Evolutionary conservation across 148 eudicot genomes (phyloP).

Genomic region (Agrostemma githago): DNA sequence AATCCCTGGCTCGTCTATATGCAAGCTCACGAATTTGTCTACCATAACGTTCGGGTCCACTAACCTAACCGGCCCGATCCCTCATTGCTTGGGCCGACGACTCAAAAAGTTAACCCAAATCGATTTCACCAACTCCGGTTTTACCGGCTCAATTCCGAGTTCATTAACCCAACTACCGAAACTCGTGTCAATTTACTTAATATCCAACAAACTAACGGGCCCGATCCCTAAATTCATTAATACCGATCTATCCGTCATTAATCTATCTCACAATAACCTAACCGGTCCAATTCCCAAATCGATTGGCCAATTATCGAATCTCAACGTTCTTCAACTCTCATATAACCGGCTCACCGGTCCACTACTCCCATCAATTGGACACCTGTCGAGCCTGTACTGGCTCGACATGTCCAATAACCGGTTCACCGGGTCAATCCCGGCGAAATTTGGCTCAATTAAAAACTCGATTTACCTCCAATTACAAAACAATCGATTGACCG

Average conservation of each 20-base stretch:
- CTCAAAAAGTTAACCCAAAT: background rate
- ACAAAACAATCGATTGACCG: slow-evolving; percentile 12
- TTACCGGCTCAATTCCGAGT: slow-evolving; percentile 10
- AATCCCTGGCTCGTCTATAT: slow-evolving; percentile 1
- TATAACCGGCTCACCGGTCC: slow-evolving; percentile 5
- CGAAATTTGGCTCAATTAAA: background rate
- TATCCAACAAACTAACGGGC: slow-evolving; percentile 1
- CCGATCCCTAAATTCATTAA: slow-evolving; percentile 9
- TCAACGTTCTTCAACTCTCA: background rate
- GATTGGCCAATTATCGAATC: background rate
- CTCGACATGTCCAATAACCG: slow-evolving; percentile 14
- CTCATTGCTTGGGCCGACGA: background rate
- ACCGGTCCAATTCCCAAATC: slow-evolving; percentile 8
- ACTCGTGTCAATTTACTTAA: background rate
- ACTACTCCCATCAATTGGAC: slow-evolving; percentile 12
- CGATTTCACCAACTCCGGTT: background rate
- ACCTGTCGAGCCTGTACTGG: slow-evolving; percentile 12
- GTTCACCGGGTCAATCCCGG: background rate
- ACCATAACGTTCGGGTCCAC: slow-evolving; percentile 8
- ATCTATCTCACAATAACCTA: background rate
- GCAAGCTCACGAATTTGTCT: slow-evolving; percentile 9
- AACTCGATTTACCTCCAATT: slow-evolving; percentile 7
- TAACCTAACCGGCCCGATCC: slow-evolving; percentile 8
- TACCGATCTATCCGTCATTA: slow-evolving; percentile 6
- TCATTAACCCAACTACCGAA: slow-evolving; percentile 12